Conservation (phyloP, 2,329 filamentous ascomycete species). For the Pseudogymnoascus sp. region DNA sequence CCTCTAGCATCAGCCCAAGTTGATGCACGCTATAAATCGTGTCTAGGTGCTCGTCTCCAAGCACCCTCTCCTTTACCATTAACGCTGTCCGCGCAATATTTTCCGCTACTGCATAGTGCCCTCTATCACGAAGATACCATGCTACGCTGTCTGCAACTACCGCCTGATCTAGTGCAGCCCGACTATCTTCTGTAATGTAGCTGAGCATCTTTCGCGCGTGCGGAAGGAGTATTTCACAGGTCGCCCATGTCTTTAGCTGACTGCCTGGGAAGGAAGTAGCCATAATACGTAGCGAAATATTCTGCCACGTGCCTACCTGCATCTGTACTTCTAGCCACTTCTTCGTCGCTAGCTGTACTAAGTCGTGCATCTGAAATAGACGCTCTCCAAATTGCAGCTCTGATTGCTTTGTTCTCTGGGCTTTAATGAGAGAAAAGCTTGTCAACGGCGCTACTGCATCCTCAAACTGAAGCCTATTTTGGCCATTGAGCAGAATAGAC, state of each 20-base stretch:
- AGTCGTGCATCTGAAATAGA: conserved; percentile 17
- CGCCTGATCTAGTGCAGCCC: no score
- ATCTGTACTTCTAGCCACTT: conserved; percentile 19
- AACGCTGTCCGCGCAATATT: no score
- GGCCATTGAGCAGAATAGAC: conserved; percentile 11
- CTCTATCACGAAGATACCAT: no score
- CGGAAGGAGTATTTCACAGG: conserved; percentile 19
- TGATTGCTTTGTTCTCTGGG: conserved; percentile 12
- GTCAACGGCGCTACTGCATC: conserved; percentile 31
- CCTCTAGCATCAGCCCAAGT: background rate
- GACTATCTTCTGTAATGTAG: background rate
- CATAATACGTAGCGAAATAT: conserved; percentile 17
- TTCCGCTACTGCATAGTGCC: no score
- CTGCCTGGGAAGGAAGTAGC: conserved; percentile 17
- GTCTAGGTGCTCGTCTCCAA: background rate
- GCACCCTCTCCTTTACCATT: background rate
- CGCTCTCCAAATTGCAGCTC: conserved; percentile 10
- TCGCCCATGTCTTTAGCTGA: conserved; percentile 28
- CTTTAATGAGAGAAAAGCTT: conserved; percentile 32
- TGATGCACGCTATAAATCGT: conserved; percentile 11
- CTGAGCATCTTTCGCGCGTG: background rate
- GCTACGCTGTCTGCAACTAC: no score
- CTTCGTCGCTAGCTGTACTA: conserved; percentile 20
- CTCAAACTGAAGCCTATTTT: conserved; percentile 22
- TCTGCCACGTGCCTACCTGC: conserved; percentile 14